Evolutionary conservation across 1,139 yeast genomes (phyloP), one percentile per base, ranked within the genome.

Genomic region (Saccharomycopsis phalli): DNA sequence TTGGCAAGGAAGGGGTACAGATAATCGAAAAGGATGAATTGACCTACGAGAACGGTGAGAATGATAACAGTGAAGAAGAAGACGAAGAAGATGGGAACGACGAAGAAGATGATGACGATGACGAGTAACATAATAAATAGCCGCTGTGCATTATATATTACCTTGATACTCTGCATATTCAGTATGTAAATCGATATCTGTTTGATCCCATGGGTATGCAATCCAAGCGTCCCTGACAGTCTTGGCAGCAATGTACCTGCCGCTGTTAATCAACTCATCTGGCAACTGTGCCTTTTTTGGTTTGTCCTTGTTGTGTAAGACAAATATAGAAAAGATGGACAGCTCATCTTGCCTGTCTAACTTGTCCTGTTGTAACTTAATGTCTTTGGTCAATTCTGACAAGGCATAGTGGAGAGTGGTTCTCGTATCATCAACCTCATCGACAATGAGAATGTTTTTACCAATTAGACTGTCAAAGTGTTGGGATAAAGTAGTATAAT

Each of bases 391-490:
- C 57, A 87, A 73, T 62, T 87, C 96, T 23, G 80, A 70, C 19
- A 87, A 78, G 3, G 96, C 95, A 56, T 87, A 88, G 63, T 86
- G 95, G 51, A 87, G 71, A 17, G 96, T 87, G 47, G 95, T 87
- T 69, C 96, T 79, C 38, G 96, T 86, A 59, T 87, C 96, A 60
- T 87, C 96, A 36, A 87, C 96, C 61, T 87, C 96, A 57, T 87
- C 96, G 47, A 87, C 91, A 55, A 87, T 82, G 57, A 86, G 66
- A 29, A 86, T 68, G 55, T 75, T 81, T 62, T 84, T 86, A 51
- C 94, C 94, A 39, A 84, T 80, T 51, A 84, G 69, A 47, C 76
- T 76, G 38, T 74, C 60, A 39, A 79, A 72, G 57, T 76, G 81
- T 54, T 72, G 67, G 41, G 69, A 66, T 38, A 74, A 58, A 13